phyloP scores from a whole-genome alignment of 345 rosid genomes.

The Kandelia obovata region DNA sequence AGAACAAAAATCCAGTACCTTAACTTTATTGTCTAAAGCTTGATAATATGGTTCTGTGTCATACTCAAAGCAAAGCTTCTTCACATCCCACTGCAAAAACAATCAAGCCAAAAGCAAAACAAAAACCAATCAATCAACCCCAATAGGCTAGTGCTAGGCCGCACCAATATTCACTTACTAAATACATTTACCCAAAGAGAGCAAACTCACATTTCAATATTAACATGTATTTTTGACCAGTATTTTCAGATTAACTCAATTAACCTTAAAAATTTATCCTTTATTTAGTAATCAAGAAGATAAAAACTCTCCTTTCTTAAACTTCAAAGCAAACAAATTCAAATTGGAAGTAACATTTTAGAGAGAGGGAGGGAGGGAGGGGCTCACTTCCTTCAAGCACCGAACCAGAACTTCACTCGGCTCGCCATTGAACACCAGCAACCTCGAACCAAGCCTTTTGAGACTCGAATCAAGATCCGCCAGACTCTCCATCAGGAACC shows the following conservation, averaged over 20 bases:
- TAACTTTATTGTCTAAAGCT: constrained; percentile 59
- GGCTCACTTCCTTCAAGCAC: constrained; percentile 67
- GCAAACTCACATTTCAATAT: too few relatives aligned
- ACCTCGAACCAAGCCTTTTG: constrained; percentile 57
- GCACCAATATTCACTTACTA: too few relatives aligned
- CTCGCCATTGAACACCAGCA: constrained; percentile 61
- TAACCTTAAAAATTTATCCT: too few relatives aligned
- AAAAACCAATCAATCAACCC: neutral
- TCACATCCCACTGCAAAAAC: constrained; percentile 63
- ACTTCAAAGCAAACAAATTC: too few relatives aligned
- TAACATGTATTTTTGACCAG: too few relatives aligned
- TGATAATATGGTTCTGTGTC: constrained; percentile 91
- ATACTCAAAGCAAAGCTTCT: constrained; percentile 75
- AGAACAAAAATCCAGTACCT: constrained; percentile 36
- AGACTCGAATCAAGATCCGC: constrained; percentile 59
- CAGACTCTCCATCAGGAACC: constrained; percentile 76
- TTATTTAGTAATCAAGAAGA: too few relatives aligned
- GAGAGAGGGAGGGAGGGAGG: neutral
- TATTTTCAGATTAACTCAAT: too few relatives aligned
- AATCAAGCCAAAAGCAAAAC: neutral
- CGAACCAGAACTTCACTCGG: constrained; percentile 59
- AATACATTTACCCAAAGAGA: too few relatives aligned
- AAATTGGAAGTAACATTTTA: too few relatives aligned
- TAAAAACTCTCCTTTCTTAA: too few relatives aligned
- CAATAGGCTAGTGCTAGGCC: too few relatives aligned